A percentile compares a stretch with the other conserved stretches of the same genome.
These are phyloP conservation scores for Yamadazyma mexicana DNA, from an alignment of 1,139 yeast genomes.

Conservation along the genomic window DNA sequence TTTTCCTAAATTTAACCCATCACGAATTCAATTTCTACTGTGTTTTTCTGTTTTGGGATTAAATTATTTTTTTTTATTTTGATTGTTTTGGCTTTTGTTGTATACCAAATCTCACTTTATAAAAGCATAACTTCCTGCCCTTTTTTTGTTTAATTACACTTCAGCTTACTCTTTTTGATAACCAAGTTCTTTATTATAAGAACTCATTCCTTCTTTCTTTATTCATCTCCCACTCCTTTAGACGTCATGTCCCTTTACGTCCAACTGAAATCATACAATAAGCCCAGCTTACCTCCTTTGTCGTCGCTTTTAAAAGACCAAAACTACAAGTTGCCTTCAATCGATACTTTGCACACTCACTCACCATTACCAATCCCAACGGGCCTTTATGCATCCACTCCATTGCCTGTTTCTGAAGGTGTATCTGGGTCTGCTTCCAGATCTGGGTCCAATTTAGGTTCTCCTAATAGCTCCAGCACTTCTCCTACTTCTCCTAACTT, in stretches of 20 bases:
- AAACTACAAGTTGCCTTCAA: conserved; percentile 26
- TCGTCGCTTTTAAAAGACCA: conserved; percentile 31
- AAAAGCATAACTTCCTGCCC: conserved; percentile 3
- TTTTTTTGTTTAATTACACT: background rate
- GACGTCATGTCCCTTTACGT: conserved; percentile 13
- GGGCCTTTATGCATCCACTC: too few relatives aligned
- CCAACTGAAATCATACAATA: conserved; percentile 17
- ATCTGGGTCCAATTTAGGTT: conserved; percentile 1
- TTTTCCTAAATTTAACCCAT: conserved; percentile 5
- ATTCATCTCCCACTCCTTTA: background rate
- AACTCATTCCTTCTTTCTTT: conserved; percentile 1
- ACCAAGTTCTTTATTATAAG: background rate
- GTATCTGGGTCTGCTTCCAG: conserved; percentile 3
- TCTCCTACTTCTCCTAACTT: conserved; percentile 13
- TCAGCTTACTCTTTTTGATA: background rate
- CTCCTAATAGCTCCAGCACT: conserved; percentile 5
- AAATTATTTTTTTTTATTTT: conserved; percentile 5
- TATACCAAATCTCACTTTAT: background rate
- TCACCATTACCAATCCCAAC: too few relatives aligned
- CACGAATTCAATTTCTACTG: conserved; percentile 5
- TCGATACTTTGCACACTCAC: conserved; percentile 19
- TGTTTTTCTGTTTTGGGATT: conserved; percentile 3
- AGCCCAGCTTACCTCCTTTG: conserved; percentile 43
- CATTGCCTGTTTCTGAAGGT: too few relatives aligned
- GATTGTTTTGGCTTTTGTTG: conserved; percentile 2